phyloP scores from a whole-genome alignment of 176 grass and related monocot species.

The Phoenix dactylifera region DNA sequence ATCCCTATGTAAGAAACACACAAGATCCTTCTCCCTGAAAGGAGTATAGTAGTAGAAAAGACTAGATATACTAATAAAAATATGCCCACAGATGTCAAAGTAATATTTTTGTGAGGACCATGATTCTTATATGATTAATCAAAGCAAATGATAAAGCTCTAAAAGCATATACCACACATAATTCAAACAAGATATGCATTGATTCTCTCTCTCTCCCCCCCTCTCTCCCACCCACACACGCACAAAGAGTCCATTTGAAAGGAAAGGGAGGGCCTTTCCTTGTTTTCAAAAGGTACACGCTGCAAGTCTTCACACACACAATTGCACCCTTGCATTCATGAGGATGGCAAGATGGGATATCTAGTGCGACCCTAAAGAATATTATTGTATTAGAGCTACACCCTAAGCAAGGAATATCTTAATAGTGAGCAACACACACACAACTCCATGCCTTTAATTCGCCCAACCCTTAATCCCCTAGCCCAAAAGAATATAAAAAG shows the following conservation, averaged over 20 bases:
- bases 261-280: constrained; percentile 45
- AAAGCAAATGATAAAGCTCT: constrained; percentile 45
- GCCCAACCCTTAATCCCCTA: neutral
- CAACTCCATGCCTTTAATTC: neutral
- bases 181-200: constrained; percentile 62
- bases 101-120: constrained; percentile 14
- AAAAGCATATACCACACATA: constrained; percentile 90
- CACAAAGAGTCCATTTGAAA: constrained; percentile 26
- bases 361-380: constrained; percentile 4
- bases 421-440: constrained; percentile 31
- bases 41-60: too few relatives aligned
- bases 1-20: constrained; percentile 29
- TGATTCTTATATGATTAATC: constrained; percentile 61
- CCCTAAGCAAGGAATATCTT: constrained; percentile 62
- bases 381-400: constrained; percentile 12
- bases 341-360: constrained; percentile 28
- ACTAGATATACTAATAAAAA: neutral
- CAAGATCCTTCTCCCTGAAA: too few relatives aligned
- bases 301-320: constrained; percentile 57
- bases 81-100: constrained; percentile 38
- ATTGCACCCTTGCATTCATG: constrained; percentile 29
- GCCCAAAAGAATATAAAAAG: neutral
- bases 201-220: constrained; percentile 22
- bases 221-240: constrained; percentile 17
- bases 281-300: constrained; percentile 65